phyloP scores from a whole-genome alignment of 148 eudicot genomes.

The Salicornia ramosissima region DNA sequence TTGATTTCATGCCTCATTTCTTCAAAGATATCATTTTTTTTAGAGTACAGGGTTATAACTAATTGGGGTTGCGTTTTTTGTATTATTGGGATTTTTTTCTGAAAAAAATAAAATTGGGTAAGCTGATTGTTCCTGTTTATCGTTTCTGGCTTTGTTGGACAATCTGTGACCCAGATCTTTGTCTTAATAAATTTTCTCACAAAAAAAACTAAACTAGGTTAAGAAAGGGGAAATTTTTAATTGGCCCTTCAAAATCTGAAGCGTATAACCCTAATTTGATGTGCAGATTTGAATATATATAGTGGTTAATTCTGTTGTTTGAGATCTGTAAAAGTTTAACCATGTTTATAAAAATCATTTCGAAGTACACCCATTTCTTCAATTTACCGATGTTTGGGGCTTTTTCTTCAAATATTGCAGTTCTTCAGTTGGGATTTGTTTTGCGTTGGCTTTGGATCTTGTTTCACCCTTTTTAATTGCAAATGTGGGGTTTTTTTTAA shows the following conservation, averaged over 20 bases:
- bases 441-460: conserved; percentile 17
- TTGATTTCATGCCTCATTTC: neutral
- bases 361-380: neutral
- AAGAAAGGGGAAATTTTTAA: neutral
- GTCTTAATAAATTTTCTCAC: neutral
- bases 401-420: neutral
- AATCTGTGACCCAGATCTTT: neutral
- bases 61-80: neutral
- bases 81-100: neutral
- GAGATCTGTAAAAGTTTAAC: conserved; percentile 6
- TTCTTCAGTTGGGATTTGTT: neutral
- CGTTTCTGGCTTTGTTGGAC: neutral
- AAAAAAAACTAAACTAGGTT: neutral
- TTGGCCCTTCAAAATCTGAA: neutral
- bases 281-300: neutral
- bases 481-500: too few species aligned
- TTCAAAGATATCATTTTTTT: neutral
- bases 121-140: neutral
- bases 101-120: too few species aligned
- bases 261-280: neutral
- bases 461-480: neutral
- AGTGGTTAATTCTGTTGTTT: neutral
- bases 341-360: neutral
- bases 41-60: neutral
- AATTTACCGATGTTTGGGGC: neutral